Conservation (phyloP, 805 yeast genomes). For the Yarrowia sp. region DNA sequence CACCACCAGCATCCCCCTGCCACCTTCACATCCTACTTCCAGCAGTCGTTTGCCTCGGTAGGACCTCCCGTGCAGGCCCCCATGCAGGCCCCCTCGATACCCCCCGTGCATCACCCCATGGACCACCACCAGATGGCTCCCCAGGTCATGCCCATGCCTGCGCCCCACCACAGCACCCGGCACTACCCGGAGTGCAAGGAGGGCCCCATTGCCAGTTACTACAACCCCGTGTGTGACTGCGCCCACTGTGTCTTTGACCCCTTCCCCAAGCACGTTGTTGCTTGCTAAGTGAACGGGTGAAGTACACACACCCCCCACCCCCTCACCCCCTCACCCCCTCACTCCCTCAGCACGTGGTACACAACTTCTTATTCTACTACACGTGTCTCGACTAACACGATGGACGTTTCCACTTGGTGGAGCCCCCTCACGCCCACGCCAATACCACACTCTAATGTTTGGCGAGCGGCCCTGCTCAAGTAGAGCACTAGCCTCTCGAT, state of each 20-base stretch:
- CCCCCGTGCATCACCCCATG: background rate
- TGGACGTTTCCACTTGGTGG: background rate
- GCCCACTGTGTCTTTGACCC: constrained; percentile 23
- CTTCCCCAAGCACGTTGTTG: constrained; percentile 23
- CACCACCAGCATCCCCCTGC: background rate
- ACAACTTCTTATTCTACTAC: too few species aligned
- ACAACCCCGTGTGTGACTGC: constrained; percentile 19
- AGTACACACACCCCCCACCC: too few species aligned
- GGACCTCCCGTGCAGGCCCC: constrained; percentile 14
- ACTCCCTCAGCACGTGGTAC: too few species aligned
- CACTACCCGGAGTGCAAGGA: constrained; percentile 18
- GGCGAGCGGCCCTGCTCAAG: background rate
- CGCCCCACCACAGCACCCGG: background rate
- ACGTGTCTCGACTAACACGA: background rate
- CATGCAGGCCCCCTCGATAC: constrained; percentile 10
- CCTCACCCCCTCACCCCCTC: too few species aligned
- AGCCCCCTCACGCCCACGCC: background rate
- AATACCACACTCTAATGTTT: background rate
- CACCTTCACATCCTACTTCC: constrained; percentile 30
- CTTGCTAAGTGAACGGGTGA: background rate
- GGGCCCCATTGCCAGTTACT: constrained; percentile 18
- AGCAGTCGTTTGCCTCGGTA: constrained; percentile 30
- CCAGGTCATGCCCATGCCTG: constrained; percentile 12
- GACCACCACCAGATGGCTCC: background rate
- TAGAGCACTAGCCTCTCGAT: background rate